Percentiles rank a stretch among this genome's conserved stretches.
phyloP scores from a whole-genome alignment of 2,329 filamentous ascomycete species.

The Aspergillus hortae region DNA sequence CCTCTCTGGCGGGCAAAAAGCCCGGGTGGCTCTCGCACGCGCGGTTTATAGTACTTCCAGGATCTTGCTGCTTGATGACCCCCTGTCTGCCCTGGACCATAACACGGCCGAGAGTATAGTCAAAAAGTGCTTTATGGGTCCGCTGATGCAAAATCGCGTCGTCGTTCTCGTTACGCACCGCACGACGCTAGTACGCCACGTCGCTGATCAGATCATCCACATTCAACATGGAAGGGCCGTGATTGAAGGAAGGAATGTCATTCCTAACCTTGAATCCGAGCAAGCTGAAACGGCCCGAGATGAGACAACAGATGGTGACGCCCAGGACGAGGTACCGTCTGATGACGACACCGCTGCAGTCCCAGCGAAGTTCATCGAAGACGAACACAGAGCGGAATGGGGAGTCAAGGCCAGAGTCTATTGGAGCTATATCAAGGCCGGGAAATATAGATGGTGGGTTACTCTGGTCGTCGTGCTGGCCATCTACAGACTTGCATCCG shows the following conservation, averaged over 20 bases:
- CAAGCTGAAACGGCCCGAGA: conserved; percentile 22
- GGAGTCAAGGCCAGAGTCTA: conserved; percentile 74
- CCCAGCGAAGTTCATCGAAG: conserved; percentile 74
- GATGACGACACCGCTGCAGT: conserved; percentile 50
- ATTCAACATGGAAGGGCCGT: conserved; percentile 59
- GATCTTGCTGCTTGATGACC: conserved; percentile 57
- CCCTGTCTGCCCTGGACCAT: conserved; percentile 59
- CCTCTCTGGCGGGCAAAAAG: conserved; percentile 59
- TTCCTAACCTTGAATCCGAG: conserved; percentile 39
- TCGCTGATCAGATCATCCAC: conserved; percentile 71
- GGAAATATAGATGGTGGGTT: conserved; percentile 70
- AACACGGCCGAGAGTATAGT: conserved; percentile 63
- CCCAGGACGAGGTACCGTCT: conserved; percentile 29
- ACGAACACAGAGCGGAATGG: conserved; percentile 70
- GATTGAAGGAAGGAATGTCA: conserved; percentile 47
- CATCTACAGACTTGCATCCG: conserved; percentile 60
- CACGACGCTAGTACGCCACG: conserved; percentile 65
- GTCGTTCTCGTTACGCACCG: conserved; percentile 63
- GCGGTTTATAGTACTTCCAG: conserved; percentile 57
- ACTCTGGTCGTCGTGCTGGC: conserved; percentile 61
- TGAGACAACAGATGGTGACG: conserved; percentile 13
- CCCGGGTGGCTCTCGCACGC: conserved; percentile 58
- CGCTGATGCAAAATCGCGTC: conserved; percentile 52
- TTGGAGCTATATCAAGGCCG: conserved; percentile 80
- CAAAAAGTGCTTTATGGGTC: conserved; percentile 53